Evolutionary conservation across 139 green algal species (phyloP).

Genomic region (Pleodorina starrii): DNA sequence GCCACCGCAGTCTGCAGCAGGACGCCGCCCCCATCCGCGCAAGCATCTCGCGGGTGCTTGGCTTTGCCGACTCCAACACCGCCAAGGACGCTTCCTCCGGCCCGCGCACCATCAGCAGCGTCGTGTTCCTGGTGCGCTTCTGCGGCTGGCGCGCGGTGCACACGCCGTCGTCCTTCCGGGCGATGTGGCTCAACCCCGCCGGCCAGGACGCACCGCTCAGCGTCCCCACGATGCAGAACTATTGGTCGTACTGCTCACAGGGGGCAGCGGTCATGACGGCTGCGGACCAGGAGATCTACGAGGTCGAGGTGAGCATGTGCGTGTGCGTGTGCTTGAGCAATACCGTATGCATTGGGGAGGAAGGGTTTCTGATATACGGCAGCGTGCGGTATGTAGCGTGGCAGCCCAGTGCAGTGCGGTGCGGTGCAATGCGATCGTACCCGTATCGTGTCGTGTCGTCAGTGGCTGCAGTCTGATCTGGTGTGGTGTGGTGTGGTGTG

Average conservation of each 20-base stretch:
- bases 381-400: neutral
- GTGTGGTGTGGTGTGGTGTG: too few relatives aligned
- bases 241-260: neutral
- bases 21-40: too few relatives aligned
- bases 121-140: conserved; percentile 4
- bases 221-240: conserved; percentile 12
- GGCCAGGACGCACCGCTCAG: neutral
- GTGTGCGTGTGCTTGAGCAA: neutral
- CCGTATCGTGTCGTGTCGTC: neutral
- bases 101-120: neutral
- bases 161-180: neutral
- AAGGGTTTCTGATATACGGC: neutral
- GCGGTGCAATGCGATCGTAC: neutral
- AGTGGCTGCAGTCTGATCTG: too few relatives aligned
- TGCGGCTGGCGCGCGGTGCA: neutral
- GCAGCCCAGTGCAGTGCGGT: neutral
- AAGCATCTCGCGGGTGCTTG: neutral
- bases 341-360: too few relatives aligned
- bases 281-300: neutral
- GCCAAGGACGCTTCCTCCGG: neutral
- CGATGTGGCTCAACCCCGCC: conserved; percentile 21
- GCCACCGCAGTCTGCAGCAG: too few relatives aligned
- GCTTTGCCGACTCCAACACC: neutral
- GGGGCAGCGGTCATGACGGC: neutral
- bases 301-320: neutral